Conservation (phyloP, 163 green algal species). For the Volvox carteri region DNA sequence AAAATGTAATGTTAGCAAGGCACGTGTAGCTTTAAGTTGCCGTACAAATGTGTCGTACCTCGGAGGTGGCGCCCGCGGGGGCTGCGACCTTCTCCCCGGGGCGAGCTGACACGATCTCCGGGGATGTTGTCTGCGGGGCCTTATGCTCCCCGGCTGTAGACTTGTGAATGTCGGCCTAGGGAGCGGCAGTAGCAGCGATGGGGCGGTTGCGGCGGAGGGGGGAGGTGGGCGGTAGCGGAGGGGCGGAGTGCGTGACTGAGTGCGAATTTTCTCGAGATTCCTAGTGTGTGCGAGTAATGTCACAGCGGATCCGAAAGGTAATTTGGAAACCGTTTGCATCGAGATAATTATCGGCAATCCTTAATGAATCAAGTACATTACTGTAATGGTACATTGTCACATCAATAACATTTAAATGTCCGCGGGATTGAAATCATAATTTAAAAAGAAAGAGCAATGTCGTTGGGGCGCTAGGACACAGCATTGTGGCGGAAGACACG, state of each 20-base stretch:
- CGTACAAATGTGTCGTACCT: not conserved
- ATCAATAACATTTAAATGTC: too few relatives aligned
- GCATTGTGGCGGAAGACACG: too few relatives aligned
- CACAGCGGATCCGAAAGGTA: not conserved
- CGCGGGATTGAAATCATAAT: too few relatives aligned
- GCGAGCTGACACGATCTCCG: not conserved
- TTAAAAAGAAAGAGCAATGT: too few relatives aligned
- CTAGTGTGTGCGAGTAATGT: not conserved
- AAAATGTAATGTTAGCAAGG: too few relatives aligned
- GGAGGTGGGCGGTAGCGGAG: not conserved
- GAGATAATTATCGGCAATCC: not conserved
- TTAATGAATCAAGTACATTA: too few relatives aligned
- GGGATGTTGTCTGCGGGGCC: not conserved
- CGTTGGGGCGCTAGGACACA: too few relatives aligned
- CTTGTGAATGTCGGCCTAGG: slow-evolving; percentile 11
- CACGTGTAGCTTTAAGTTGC: not conserved
- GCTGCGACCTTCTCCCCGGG: not conserved
- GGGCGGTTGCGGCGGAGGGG: not conserved
- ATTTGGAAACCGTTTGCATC: not conserved
- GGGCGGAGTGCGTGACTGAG: not conserved
- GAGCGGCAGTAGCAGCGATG: not conserved
- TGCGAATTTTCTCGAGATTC: not conserved
- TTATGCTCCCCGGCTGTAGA: not conserved
- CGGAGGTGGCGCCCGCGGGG: not conserved
- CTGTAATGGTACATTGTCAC: too few relatives aligned